Evolutionary conservation across 345 rosid species (phyloP), one percentile per base, ranked within the genome.

Genomic region (Euphorbia peplus): DNA sequence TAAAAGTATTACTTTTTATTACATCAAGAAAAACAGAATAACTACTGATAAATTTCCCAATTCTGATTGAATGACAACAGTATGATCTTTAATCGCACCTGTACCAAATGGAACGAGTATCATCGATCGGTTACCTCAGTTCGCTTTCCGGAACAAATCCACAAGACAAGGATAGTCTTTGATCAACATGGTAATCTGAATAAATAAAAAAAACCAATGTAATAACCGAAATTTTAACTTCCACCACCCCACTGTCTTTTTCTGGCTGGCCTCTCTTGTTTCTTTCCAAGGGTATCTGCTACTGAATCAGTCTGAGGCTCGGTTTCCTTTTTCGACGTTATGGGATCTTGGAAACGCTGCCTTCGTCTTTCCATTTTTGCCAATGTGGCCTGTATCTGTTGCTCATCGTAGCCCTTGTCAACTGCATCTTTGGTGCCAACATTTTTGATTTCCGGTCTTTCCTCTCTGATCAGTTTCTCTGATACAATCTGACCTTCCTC

Each of bases 301-400:
- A 18, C 18, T 42, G 30, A 16, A 53, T 77, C 82, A 53, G 66
- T 72, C 9, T 50, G 18, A 16, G 66, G 8, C 67, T 75, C 76
- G 5, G 65, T 61, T 65, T 73, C 76, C 69, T 32, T 75, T 55
- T 46, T 70, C 37, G n/a, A 55, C 25, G 75, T 7, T 12, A 69
- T 53, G 3, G 79, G 64, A 58, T 79, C 81, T 73, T 84, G 83
- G 72, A 90, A 90, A 54, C 92, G 81, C 79, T 83, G 84, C 73
- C 85, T 80, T 55, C 89, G 76, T 76, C 78, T 88, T 75, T 85
- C 87, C 88, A 90, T 85, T 80, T 83, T 87, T 39, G 84, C 90
- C 30, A 88, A 18, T 10, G 83, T 79, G 47, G 79, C 88, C 63
- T 60, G 72, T 54, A 87, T 76, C 42, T 67, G 69, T 15, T 80